Base-by-base conservation (phyloP, 495 filamentous ascomycete species). In the Pyrenula aspistea region DNA sequence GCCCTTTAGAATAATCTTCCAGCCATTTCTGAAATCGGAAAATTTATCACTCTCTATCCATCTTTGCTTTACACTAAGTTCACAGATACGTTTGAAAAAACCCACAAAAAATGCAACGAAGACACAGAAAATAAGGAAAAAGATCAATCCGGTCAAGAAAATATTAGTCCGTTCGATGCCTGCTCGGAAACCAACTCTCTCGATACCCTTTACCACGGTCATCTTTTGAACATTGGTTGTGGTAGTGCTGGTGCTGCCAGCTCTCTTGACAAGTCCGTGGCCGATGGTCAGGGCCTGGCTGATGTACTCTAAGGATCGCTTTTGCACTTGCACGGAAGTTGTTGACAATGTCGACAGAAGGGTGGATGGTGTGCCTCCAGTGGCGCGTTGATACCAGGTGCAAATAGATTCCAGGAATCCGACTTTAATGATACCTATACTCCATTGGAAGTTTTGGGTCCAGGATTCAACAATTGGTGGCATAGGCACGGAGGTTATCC, bases 371-470 rank as follows among this genome's bases (percentile, higher is more conserved):
- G 76, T 83, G 53, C 89, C 89, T 25, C 89, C 89, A 12, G 89
- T 94, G 21, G 89, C 73, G 36, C 87, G 84, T 68, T 92, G 89
- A 67, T 93, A 94, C 89, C 89, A 94, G 25, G 86, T 88, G 51
- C 87, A 80, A 56, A 92, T 84, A 25, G 74, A 68, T 65, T 94
- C 86, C 65, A 93, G 78, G 70, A 93, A 94, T 51, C 74, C 72
- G 58, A 94, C 80, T 53, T 78, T 75, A 65, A 94, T 89, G 63
- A 94, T 87, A 60, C 89, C 89, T 86, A 94, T 88, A 64, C 78
- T 88, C 89, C 89, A 94, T 65, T 88, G 81, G 69, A 93, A 92
- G 66, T 94, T 89, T 73, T 93, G 89, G 1, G 89, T 91, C 89
- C 89, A 94, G 0, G 89, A 78, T 59, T 83, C 77, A 53, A 90